phyloP scores from a whole-genome alignment of 257 asterid genomes.

The Voacanga thouarsii region DNA sequence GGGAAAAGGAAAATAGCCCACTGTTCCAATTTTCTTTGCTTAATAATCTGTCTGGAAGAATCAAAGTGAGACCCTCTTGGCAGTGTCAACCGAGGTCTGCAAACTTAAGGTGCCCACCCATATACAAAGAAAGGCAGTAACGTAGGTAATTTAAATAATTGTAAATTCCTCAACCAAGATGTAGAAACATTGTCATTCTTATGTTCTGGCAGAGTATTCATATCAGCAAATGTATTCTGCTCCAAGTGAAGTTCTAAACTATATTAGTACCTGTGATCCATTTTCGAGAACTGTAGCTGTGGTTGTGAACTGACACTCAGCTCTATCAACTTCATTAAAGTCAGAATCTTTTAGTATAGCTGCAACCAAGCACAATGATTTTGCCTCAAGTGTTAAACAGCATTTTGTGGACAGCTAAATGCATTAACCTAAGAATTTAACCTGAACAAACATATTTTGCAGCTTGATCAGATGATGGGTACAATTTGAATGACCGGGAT shows the following conservation, averaged over 20 bases:
- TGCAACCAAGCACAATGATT: constrained; percentile 39
- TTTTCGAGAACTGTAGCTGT: constrained; percentile 84
- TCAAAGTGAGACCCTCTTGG: neutral
- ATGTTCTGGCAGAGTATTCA: neutral
- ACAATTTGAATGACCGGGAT: constrained; percentile 77
- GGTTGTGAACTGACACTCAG: constrained; percentile 92
- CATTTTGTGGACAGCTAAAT: neutral
- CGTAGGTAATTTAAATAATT: neutral
- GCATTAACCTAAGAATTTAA: constrained; percentile 15
- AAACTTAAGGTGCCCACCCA: neutral
- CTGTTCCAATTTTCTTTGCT: neutral
- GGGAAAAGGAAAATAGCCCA: neutral
- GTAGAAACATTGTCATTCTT: neutral
- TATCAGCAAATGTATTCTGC: neutral
- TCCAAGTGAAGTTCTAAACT: neutral
- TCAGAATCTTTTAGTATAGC: constrained; percentile 93
- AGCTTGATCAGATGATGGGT: constrained; percentile 92
- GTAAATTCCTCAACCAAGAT: constrained; percentile 4
- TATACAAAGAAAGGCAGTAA: neutral
- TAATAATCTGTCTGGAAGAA: neutral
- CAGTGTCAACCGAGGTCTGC: neutral
- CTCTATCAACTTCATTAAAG: constrained; percentile 87
- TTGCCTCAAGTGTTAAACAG: neutral
- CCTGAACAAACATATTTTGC: constrained; percentile 85
- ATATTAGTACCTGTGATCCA: constrained; percentile 79